A percentile compares a stretch with the other conserved stretches of the same genome.
Evolutionary conservation across 1,284 basidiomycete species (phyloP).

Genomic region (Sanguinoderma infundibulare): DNA sequence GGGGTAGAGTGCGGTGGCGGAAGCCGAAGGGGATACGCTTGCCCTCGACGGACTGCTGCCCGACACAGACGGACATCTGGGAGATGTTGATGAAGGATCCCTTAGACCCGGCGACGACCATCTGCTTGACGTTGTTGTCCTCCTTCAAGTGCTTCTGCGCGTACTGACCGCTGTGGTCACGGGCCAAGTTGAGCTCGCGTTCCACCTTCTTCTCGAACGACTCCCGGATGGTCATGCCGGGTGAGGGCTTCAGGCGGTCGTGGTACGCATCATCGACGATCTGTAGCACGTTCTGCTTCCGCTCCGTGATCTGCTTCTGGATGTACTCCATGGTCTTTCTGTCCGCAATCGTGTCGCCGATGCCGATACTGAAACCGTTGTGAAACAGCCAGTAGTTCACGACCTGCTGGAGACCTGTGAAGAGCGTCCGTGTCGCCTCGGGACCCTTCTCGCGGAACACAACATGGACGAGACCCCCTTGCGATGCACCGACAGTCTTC

Average conservation of each 20-base stretch:
- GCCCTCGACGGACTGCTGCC: constrained; percentile 98
- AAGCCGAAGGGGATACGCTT: constrained; percentile 99
- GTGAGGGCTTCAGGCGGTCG: constrained; percentile 84
- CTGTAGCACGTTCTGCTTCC: constrained; percentile 76
- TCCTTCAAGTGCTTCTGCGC: constrained; percentile 97
- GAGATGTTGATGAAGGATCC: constrained; percentile 99
- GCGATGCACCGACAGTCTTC: constrained; percentile 95
- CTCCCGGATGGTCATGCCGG: constrained; percentile 99
- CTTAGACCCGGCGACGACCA: constrained; percentile 99
- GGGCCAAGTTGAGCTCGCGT: constrained; percentile 91
- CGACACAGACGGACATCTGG: constrained; percentile 99
- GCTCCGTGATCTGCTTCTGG: constrained; percentile 81
- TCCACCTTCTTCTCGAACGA: constrained; percentile 96
- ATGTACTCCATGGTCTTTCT: constrained; percentile 87
- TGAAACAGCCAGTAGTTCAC: constrained; percentile 99
- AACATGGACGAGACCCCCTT: constrained; percentile 95
- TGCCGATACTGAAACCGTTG: constrained; percentile 98
- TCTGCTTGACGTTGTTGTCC: constrained; percentile 99
- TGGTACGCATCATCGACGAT: constrained; percentile 83
- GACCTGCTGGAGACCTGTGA: constrained; percentile 93
- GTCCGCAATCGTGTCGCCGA: constrained; percentile 98
- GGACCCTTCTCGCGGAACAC: constrained; percentile 98
- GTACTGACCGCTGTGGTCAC: constrained; percentile 94
- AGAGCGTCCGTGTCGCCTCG: constrained; percentile 90
- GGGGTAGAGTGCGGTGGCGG: constrained; percentile 94